Percentiles rank a stretch among this genome's conserved stretches.
Conservation (phyloP, 352 stramenopile genomes). For the Pythium periplocum region DNA sequence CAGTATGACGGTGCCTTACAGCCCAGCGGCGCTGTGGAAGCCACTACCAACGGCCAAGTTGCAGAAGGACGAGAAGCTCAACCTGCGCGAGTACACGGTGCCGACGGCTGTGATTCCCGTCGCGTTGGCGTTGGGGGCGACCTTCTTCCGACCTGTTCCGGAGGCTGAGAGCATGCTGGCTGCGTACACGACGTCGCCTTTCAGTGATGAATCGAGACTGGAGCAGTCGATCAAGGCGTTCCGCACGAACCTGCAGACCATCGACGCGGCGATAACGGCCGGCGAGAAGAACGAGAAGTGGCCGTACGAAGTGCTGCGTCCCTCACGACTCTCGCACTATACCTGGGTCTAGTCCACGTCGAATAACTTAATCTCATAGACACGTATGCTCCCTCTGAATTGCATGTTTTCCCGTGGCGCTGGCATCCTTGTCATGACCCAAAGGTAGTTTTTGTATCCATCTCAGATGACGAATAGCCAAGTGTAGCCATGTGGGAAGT, state of each 20-base stretch:
- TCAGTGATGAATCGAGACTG: conserved; percentile 1
- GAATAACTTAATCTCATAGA: no score
- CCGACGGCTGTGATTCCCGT: neutral
- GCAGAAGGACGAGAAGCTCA: conserved; percentile 1
- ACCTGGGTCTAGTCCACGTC: conserved; percentile 15
- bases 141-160: conserved; percentile 6
- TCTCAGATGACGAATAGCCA: no score
- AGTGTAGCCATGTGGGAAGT: no score
- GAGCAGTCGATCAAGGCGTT: conserved; percentile 6
- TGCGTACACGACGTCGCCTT: conserved; percentile 4
- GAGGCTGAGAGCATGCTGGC: conserved; percentile 6
- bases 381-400: no score
- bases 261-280: conserved; percentile 5
- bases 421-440: no score
- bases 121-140: neutral
- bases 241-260: conserved; percentile 4
- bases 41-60: conserved; percentile 7
- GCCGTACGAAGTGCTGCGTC: conserved; percentile 7
- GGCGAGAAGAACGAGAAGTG: conserved; percentile 2
- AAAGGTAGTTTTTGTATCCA: no score
- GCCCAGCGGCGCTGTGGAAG: conserved; percentile 16
- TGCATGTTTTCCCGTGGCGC: no score
- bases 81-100: conserved; percentile 5
- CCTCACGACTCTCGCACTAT: conserved; percentile 2
- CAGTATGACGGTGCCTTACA: conserved; percentile 12